Base-by-base conservation (phyloP, 2,329 filamentous ascomycete genomes). In the Hypoxylon sp. region DNA sequence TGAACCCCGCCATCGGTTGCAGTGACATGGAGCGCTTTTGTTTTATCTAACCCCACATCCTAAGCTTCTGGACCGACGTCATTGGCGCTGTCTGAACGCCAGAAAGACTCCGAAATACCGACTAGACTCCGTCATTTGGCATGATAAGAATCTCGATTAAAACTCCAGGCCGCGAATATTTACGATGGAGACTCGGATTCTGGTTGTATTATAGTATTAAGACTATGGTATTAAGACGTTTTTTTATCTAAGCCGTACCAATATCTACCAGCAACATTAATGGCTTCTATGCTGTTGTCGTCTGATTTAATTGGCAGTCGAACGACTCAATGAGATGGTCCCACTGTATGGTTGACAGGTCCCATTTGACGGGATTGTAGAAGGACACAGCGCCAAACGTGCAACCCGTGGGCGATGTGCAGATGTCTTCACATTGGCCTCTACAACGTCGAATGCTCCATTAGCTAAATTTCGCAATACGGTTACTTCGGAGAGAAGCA, bases 371-470 rank as follows among this genome's bases (percentile, higher is more conserved):
- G 62, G 78, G 73, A 73, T 82, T 84, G 68, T 76, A 71, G 70
- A 81, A 86, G 71, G 81, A 80, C 53, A 88, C 79, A 6, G 79
- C 73, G 37, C 85, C 86, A 65, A 85, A 81, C 0, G 85, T 87
- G 78, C 86, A 88, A 37, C 85, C 86, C 48, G 82, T 83, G 2
- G 84, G 84, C 51, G 84, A 86, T 3, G 58, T 83, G 80, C 85
- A 88, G 66, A 82, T 78, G 22, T 75, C 78, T 35, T 77, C 77
- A 74, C 86, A 87, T 24, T 74, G 61, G 59, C 74, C 72, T 6
- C 80, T 74, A 66, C 80, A 50, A 33, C 5, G 46, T 4, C 24
- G 24, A 50, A n/a, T 24, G 1, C 2, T 35, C 17, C 19, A 46
- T 70, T 59, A 67, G 67, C 47, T 44, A 17, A 26, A 10, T n/a